These are phyloP conservation scores for Pneumocystis wakefieldiae DNA, from an alignment of 1,139 yeast genomes.

Conservation along the genomic window DNA sequence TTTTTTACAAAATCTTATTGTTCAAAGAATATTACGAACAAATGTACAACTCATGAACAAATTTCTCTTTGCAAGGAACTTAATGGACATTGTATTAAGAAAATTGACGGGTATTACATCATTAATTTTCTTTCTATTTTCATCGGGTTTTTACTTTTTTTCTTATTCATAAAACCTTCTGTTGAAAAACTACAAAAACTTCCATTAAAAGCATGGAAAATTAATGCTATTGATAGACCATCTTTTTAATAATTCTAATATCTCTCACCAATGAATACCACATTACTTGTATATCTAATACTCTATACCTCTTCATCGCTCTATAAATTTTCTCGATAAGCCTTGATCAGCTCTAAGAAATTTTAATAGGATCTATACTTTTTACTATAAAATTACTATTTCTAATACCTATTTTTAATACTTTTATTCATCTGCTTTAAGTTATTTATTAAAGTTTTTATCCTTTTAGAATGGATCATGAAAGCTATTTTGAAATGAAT, in stretches of 20 bases:
- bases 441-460: not conserved
- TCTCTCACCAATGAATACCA: not conserved
- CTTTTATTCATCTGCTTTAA: not conserved
- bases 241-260: not conserved
- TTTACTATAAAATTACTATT: too few species aligned
- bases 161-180: constrained; percentile 50
- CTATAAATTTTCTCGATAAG: not conserved
- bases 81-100: constrained; percentile 42
- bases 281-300: not conserved
- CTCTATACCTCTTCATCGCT: not conserved
- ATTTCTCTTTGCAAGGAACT: constrained; percentile 28
- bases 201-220: constrained; percentile 59
- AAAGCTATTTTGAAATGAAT: not conserved
- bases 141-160: constrained; percentile 52
- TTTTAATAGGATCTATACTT: too few species aligned
- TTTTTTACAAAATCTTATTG: constrained; percentile 56
- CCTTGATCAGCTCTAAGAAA: too few species aligned
- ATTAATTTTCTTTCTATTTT: constrained; percentile 58
- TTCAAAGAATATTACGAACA: constrained; percentile 15
- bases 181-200: constrained; percentile 43
- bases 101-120: constrained; percentile 70
- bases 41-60: constrained; percentile 9
- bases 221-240: constrained; percentile 17
- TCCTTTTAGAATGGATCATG: not conserved
- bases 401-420: not conserved